A percentile compares a stretch with the other conserved stretches of the same genome.
Evolutionary conservation across 2,329 filamentous ascomycete species (phyloP).

Genomic region (Alternaria hordeiaustralica): DNA sequence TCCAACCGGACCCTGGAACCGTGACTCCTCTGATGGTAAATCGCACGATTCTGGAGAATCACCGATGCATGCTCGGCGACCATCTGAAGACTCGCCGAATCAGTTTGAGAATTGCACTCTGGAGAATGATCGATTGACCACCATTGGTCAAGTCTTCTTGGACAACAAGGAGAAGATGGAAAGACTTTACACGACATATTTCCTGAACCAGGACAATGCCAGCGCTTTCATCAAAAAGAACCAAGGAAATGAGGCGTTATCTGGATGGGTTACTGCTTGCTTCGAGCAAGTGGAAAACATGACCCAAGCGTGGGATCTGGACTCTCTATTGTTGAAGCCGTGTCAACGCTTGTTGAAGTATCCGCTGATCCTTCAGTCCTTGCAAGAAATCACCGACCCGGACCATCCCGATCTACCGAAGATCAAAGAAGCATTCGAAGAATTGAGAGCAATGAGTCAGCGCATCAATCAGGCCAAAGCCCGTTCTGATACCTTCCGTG

Average conservation of each 20-base stretch:
- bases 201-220: constrained; percentile 69
- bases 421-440: constrained; percentile 75
- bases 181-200: constrained; percentile 68
- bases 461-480: constrained; percentile 95
- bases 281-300: constrained; percentile 90
- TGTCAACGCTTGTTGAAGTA: constrained; percentile 96
- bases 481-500: constrained; percentile 80
- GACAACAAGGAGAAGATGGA: constrained; percentile 65
- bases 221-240: constrained; percentile 66
- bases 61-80: constrained; percentile 22
- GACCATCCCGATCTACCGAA: constrained; percentile 82
- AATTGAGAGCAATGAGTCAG: constrained; percentile 66
- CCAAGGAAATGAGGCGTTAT: constrained; percentile 63
- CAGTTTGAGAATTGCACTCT: constrained; percentile 40
- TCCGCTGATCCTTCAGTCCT: constrained; percentile 79
- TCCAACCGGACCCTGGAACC: constrained; percentile 32
- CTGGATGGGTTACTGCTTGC: constrained; percentile 90
- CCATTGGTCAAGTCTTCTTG: constrained; percentile 65
- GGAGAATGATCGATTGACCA: constrained; percentile 64
- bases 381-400: constrained; percentile 78
- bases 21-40: constrained; percentile 28
- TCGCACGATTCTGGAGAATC: constrained; percentile 23
- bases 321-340: constrained; percentile 95
- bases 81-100: constrained; percentile 31
- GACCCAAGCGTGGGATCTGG: constrained; percentile 91